Evolutionary conservation across 805 yeast species (phyloP), one percentile per base, ranked within the genome.

Genomic region (Wickerhamomyces strasburgensis): DNA sequence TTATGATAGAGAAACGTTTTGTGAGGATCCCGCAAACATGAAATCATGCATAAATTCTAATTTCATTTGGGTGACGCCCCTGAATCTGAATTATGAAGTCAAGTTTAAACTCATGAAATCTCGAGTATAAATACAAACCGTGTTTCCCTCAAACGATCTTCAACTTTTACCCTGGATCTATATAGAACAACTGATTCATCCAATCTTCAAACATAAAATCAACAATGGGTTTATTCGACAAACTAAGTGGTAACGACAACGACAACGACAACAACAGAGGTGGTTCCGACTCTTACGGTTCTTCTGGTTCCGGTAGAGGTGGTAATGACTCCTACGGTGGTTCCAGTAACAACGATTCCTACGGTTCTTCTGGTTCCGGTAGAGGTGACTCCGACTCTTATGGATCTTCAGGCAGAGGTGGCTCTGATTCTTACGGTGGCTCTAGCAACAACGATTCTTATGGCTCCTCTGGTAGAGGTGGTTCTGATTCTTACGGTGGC

Each of bases 281-380:
- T 24, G 26, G 36, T 14, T 27, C 28, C 36, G 24, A 34, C 25
- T 29, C 35, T 23, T 34, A 34, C 19, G 38, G 38, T 27, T 27
- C 32, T 24, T 29, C 14, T 10, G 27, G 30, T 27, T 13, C 38
- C 18, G 23, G 26, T 31, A 31, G 15, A 7, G 7, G 17, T 19
- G 29, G 24, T 25, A 13, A 21, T 21, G 14, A 28, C 28, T 23
- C 26, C 21, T 14, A 23, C 18, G 34, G 35, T 14, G n/a, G 16
- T 21, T 14, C 23, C 26, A 31, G 11, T 21, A 21, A 21, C 11
- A 15, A 33, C 36, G 24, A 33, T 5, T 14, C 31, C 15, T 33
- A 19, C 25, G 19, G 26, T 18, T 27, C 31, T 14, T 15, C 13
- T 6, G 14, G 26, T 11, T 7, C 10, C 11, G 25, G 25, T 21